Evolutionary conservation across 208 protist genomes (phyloP).

Genomic region (Polymyxa betae): DNA sequence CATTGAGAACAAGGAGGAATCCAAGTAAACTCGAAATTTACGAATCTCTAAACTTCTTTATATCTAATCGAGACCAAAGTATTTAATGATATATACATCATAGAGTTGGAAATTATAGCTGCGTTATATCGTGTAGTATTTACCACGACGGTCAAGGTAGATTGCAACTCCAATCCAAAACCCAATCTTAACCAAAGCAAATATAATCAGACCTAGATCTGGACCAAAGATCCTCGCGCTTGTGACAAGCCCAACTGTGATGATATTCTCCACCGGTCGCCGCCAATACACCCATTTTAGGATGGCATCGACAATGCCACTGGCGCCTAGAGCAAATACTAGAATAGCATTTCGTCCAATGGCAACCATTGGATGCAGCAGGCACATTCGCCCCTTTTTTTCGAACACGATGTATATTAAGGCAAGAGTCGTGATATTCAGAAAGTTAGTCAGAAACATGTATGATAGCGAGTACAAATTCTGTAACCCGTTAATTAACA

Average conservation of each 20-base stretch:
- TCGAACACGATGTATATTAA: background rate
- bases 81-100: background rate
- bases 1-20: constrained; percentile 60
- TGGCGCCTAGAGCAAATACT: background rate
- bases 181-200: constrained; percentile 19
- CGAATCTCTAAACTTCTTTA: background rate
- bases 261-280: background rate
- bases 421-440: background rate
- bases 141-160: background rate
- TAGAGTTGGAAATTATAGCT: background rate
- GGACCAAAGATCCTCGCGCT: background rate
- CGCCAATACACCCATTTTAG: constrained; percentile 8
- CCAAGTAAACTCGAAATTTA: background rate
- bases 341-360: constrained; percentile 16
- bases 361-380: background rate
- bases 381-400: background rate
- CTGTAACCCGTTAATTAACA: background rate
- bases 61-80: background rate
- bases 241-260: background rate
- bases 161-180: constrained; percentile 5
- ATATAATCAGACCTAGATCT: background rate
- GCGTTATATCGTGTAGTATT: constrained; percentile 45
- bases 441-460: background rate
- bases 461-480: constrained; percentile 49
- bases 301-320: background rate